Evolutionary conservation across 1,139 yeast genomes (phyloP).

Genomic region (Komagataea norvegica): DNA sequence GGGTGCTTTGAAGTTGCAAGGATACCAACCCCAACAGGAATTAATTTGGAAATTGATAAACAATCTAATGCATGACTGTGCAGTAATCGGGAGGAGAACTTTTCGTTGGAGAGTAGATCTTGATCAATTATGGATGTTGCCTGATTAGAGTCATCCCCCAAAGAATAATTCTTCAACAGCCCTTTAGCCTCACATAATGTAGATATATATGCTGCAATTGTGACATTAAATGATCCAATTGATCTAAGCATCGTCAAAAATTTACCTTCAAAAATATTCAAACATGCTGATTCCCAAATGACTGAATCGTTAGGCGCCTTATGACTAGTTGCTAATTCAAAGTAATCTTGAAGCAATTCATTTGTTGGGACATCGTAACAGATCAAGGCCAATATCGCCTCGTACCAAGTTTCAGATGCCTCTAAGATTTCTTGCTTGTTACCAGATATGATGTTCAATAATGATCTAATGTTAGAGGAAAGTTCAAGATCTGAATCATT

Average conservation of each 20-base stretch:
- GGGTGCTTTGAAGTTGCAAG: constrained; percentile 35
- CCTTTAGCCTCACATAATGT: constrained; percentile 65
- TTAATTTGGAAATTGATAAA: constrained; percentile 44
- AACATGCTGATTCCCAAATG: constrained; percentile 59
- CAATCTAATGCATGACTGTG: constrained; percentile 57
- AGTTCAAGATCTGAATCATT: constrained; percentile 16
- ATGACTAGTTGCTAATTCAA: constrained; percentile 30
- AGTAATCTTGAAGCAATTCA: constrained; percentile 41
- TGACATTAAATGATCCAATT: constrained; percentile 57
- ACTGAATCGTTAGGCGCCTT: constrained; percentile 36
- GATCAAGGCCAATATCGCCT: constrained; percentile 56
- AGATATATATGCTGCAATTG: constrained; percentile 65
- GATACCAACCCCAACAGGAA: constrained; percentile 66
- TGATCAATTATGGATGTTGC: constrained; percentile 16
- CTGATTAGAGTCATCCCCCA: constrained; percentile 23
- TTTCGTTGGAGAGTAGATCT: constrained; percentile 32
- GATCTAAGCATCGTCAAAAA: constrained; percentile 56
- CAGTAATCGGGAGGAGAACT: constrained; percentile 57
- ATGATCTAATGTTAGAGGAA: constrained; percentile 14
- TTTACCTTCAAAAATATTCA: constrained; percentile 54
- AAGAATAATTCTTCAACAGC: constrained; percentile 40
- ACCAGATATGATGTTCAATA: constrained; percentile 38
- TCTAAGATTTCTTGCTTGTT: constrained; percentile 46
- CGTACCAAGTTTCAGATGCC: constrained; percentile 63
- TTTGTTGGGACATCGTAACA: constrained; percentile 57